These are phyloP conservation scores for Colletotrichum abscissum DNA, from an alignment of 2,329 filamentous ascomycete genomes.

Conservation along the genomic window DNA sequence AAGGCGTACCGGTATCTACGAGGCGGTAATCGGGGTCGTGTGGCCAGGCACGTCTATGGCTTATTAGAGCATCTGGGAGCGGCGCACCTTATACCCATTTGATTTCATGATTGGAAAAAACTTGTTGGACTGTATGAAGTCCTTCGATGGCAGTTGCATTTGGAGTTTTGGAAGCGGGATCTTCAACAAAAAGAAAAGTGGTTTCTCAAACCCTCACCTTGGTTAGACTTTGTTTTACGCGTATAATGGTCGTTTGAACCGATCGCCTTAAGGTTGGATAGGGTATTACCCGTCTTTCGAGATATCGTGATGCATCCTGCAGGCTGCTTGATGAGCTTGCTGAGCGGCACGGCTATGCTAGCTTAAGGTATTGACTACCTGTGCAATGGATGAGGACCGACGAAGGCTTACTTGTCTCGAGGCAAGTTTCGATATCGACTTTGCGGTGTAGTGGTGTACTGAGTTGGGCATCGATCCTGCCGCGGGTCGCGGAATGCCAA, in stretches of 20 bases:
- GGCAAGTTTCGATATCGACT: not conserved
- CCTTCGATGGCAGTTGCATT: not conserved
- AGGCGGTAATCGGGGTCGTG: slow-evolving; percentile 2
- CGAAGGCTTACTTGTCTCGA: not conserved
- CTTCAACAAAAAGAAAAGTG: slow-evolving; percentile 5
- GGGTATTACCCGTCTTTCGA: not conserved
- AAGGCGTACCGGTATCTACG: slow-evolving; percentile 1
- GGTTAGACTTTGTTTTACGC: not conserved
- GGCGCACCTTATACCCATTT: slow-evolving; percentile 32
- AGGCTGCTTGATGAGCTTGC: not conserved
- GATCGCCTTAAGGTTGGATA: not conserved
- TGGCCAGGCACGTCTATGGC: not conserved
- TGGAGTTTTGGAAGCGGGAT: slow-evolving; percentile 16
- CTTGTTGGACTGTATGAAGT: not conserved
- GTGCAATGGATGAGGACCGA: not conserved
- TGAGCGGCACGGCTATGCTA: not conserved
- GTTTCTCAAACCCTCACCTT: not conserved
- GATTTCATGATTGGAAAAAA: slow-evolving; percentile 4
- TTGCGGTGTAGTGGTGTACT: not conserved
- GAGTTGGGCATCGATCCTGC: not conserved
- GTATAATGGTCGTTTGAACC: not conserved
- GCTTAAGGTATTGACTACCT: no score
- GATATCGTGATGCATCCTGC: not conserved
- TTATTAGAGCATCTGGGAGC: slow-evolving; percentile 24
- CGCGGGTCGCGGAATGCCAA: not conserved